Conservation (phyloP, 768 basidiomycete species). For the Amanita pallidorosea region DNA sequence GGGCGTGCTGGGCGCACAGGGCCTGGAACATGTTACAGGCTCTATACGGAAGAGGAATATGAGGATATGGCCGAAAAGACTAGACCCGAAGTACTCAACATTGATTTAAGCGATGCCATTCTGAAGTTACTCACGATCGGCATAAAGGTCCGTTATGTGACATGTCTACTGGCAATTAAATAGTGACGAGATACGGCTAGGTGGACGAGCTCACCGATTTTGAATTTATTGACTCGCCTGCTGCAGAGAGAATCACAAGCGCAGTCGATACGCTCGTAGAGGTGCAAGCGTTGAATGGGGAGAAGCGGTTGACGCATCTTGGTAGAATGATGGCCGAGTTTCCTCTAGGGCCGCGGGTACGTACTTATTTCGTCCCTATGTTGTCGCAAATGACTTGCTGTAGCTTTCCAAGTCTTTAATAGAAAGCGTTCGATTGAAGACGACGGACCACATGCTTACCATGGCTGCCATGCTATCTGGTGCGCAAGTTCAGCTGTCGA, state of each 20-base stretch:
- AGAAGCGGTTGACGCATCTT: slow-evolving; percentile 68
- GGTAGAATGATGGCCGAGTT: slow-evolving; percentile 88
- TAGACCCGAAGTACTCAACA: slow-evolving; percentile 78
- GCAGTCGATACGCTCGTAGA: slow-evolving; percentile 81
- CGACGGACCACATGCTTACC: slow-evolving; percentile 79
- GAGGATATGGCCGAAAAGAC: slow-evolving; percentile 87
- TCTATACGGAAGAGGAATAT: slow-evolving; percentile 89
- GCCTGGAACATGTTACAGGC: slow-evolving; percentile 83
- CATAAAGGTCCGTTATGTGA: slow-evolving; percentile 54
- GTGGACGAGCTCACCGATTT: slow-evolving; percentile 59
- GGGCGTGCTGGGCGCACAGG: slow-evolving; percentile 84
- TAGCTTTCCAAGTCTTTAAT: slow-evolving; percentile 82
- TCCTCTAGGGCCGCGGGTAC: slow-evolving; percentile 79
- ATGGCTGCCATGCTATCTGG: slow-evolving; percentile 87
- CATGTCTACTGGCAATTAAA: background rate
- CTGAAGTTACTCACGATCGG: slow-evolving; percentile 82
- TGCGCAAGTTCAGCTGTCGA: slow-evolving; percentile 15
- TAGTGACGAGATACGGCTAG: background rate
- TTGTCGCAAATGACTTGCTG: background rate
- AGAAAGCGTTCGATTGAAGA: slow-evolving; percentile 77
- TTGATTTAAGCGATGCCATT: slow-evolving; percentile 81
- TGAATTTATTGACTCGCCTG: slow-evolving; percentile 75
- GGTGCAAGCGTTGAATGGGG: slow-evolving; percentile 75
- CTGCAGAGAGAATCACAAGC: slow-evolving; percentile 86
- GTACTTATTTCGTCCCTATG: slow-evolving; percentile 4